Evolutionary conservation across 306 rosid genomes (phyloP).

Genomic region (Lathyrus oleraceus): DNA sequence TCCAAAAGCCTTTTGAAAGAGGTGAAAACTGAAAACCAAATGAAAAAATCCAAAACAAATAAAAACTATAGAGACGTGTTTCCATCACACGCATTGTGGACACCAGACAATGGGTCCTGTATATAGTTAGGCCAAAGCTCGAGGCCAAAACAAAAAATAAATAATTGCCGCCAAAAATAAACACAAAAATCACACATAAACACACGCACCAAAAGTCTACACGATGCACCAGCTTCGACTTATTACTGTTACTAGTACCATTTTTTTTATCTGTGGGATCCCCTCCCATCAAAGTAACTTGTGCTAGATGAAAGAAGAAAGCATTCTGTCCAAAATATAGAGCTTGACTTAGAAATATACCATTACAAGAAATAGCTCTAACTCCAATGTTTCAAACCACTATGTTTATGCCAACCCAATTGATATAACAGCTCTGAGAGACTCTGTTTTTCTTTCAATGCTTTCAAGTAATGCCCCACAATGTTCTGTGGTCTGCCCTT

Average conservation of each 20-base stretch:
- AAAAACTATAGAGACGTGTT: slow-evolving; percentile 48
- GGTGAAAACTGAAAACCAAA: slow-evolving; percentile 39
- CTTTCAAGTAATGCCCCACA: slow-evolving; percentile 59
- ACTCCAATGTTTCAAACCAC: slow-evolving; percentile 37
- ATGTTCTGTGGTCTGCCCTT: slow-evolving; percentile 32
- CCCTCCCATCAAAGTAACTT: slow-evolving; percentile 43
- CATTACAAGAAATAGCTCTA: slow-evolving; percentile 41
- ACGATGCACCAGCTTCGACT: slow-evolving; percentile 43
- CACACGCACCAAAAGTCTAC: slow-evolving; percentile 47
- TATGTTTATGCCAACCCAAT: slow-evolving; percentile 35
- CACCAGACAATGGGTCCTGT: slow-evolving; percentile 48
- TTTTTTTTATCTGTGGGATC: slow-evolving; percentile 30
- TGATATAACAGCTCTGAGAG: slow-evolving; percentile 18
- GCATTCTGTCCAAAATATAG: slow-evolving; percentile 42
- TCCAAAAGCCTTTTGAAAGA: slow-evolving; percentile 72
- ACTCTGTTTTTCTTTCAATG: slow-evolving; percentile 31
- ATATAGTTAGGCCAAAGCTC: slow-evolving; percentile 55
- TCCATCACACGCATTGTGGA: slow-evolving; percentile 61
- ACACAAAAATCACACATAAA: slow-evolving; percentile 39
- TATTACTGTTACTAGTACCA: neutral
- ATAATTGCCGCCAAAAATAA: slow-evolving; percentile 59
- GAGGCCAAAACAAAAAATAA: slow-evolving; percentile 30
- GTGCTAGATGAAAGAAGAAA: slow-evolving; percentile 44
- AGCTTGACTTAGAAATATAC: slow-evolving; percentile 46
- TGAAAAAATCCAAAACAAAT: slow-evolving; percentile 37